These are phyloP conservation scores for Grigorovia transvaalensis DNA, from an alignment of 805 yeast species.

Conservation along the genomic window DNA sequence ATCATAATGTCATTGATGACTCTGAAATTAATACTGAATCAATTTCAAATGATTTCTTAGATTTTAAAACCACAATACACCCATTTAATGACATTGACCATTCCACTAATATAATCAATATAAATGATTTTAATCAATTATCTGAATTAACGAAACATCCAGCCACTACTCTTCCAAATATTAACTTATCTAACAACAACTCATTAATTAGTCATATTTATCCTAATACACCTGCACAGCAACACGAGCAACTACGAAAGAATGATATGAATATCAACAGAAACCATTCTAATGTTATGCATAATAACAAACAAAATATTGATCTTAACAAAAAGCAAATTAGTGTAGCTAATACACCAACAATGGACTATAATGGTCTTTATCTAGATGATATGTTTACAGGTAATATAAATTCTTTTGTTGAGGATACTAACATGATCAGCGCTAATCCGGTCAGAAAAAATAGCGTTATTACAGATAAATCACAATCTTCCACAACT, in stretches of 20 bases:
- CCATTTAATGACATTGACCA: neutral
- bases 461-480: neutral
- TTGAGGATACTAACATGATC: neutral
- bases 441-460: neutral
- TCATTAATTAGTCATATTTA: neutral
- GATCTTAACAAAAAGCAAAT: neutral
- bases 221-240: conserved; percentile 16
- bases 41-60: conserved; percentile 3
- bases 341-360: neutral
- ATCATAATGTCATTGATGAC: neutral
- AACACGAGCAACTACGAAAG: conserved; percentile 15
- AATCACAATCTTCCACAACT: neutral
- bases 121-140: neutral
- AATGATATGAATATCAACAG: neutral
- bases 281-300: neutral
- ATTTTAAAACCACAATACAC: neutral
- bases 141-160: neutral
- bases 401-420: neutral
- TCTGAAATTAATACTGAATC: neutral
- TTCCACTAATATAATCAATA: neutral
- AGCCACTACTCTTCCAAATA: neutral
- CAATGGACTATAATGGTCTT: neutral
- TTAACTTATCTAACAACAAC: neutral
- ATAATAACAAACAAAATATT: neutral
- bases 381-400: conserved; percentile 19